Base-by-base conservation (phyloP, 805 yeast genomes). In the Candida oleophila region DNA sequence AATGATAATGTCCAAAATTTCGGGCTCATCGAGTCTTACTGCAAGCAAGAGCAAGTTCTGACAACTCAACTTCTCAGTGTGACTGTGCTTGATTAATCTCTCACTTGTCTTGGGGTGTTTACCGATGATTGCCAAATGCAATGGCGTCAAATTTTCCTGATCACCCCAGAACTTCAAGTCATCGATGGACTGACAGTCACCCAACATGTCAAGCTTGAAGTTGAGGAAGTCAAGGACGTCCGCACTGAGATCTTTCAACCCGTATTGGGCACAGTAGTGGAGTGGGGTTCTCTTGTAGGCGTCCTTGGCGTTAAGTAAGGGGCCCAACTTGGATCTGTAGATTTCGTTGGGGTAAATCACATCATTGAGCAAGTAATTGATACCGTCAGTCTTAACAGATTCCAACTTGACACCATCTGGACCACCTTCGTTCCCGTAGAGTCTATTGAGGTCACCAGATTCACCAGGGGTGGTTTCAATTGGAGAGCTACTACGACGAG, bases 201-300 rank as follows among this genome's bases (percentile, higher is more conserved):
- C 72, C 71, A 82, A 77, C 44, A 82, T 74, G 2, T 71, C 66
- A 92, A 95, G 87, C 38, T 76, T 65, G 22, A 16, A 16, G 47
- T 70, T 66, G 48, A 87, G 61, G 54, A 74, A 77, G 33, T 73
- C 73, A 14, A 90, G 68, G 28, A 91, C 72, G 21, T 81, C 71
- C 12, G 69, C 68, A 2, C 89, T 74, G 33, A 85, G 81, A 43
- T 78, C 80, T 47, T 78, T 80, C 46, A 91, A 71, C 0, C 97
- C 97, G 62, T 83, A 89, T 56, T 89, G 94, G 2, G 94, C 83
- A 16, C 96, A 84, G 62, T 91, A 91, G 66, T 92, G 97, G 46
- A 92, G 69, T 0, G 97, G 96, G 0, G 96, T 87, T 49, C 97
- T 77, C 50, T 74, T 75, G 60, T 89, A 87, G 48, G 79, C 82